phyloP scores from a whole-genome alignment of 2,329 filamentous ascomycete species.

The Venturia pyrina region DNA sequence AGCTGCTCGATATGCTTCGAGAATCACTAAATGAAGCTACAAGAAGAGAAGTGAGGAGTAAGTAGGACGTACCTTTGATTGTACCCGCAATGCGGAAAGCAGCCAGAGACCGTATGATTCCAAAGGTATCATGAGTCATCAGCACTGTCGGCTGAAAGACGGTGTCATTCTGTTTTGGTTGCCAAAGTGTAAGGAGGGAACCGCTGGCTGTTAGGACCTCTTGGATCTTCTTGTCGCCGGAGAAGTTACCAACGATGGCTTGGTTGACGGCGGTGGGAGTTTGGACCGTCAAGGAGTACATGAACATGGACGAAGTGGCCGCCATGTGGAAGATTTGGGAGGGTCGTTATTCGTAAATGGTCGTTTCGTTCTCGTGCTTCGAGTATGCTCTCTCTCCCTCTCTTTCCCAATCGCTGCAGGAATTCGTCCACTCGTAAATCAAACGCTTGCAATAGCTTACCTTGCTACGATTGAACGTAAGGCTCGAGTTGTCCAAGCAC shows the following conservation, averaged over 20 bases:
- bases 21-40: slow-evolving; percentile 39
- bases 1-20: slow-evolving; percentile 25
- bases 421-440: neutral
- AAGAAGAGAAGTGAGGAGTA: slow-evolving; percentile 16
- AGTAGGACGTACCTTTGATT: slow-evolving; percentile 71
- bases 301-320: slow-evolving; percentile 96
- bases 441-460: neutral
- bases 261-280: slow-evolving; percentile 81
- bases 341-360: neutral
- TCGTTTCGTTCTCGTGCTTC: neutral
- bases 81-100: slow-evolving; percentile 88
- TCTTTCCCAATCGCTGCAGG: neutral
- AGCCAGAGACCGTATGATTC: slow-evolving; percentile 82
- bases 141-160: slow-evolving; percentile 64
- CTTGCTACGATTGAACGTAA: neutral
- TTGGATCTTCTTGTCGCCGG: slow-evolving; percentile 82
- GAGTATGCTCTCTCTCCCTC: neutral
- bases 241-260: slow-evolving; percentile 89
- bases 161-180: slow-evolving; percentile 74
- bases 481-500: neutral
- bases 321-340: slow-evolving; percentile 57
- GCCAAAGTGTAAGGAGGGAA: slow-evolving; percentile 77
- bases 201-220: slow-evolving; percentile 92
- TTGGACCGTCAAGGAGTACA: slow-evolving; percentile 95
- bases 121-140: slow-evolving; percentile 88